Evolutionary conservation across 2,329 filamentous ascomycete genomes (phyloP).

Genomic region (Sphaerulina populicola): DNA sequence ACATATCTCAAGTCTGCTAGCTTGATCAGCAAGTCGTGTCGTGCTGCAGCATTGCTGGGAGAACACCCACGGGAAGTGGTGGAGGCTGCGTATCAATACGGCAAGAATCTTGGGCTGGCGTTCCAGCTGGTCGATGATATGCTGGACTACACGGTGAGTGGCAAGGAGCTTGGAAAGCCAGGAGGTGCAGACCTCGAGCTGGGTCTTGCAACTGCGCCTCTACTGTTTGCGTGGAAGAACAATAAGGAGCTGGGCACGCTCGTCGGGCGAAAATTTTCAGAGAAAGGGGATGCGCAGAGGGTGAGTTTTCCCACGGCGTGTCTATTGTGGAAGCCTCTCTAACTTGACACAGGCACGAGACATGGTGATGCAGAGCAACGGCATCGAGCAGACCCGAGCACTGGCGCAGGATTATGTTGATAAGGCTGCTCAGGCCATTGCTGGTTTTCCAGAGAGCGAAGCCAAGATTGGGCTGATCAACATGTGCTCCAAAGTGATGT

Average conservation of each 20-base stretch:
- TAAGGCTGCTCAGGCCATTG: slow-evolving; percentile 77
- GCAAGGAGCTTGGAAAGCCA: slow-evolving; percentile 81
- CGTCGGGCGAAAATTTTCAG: slow-evolving; percentile 82
- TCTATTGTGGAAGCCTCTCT: slow-evolving; percentile 14
- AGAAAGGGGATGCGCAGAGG: slow-evolving; percentile 73
- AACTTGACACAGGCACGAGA: slow-evolving; percentile 61
- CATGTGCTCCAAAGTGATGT: slow-evolving; percentile 88
- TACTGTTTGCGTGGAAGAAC: slow-evolving; percentile 83
- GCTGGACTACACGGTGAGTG: slow-evolving; percentile 88
- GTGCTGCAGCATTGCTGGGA: slow-evolving; percentile 78
- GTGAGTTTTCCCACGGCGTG: slow-evolving; percentile 47
- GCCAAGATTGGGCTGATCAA: slow-evolving; percentile 85
- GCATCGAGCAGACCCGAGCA: slow-evolving; percentile 83
- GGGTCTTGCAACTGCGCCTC: slow-evolving; percentile 83
- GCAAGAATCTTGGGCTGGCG: slow-evolving; percentile 84
- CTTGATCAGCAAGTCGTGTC: slow-evolving; percentile 91
- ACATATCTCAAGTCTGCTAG: slow-evolving; percentile 96
- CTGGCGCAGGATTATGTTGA: slow-evolving; percentile 86
- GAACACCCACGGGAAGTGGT: slow-evolving; percentile 68
- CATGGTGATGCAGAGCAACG: slow-evolving; percentile 72
- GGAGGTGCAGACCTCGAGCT: slow-evolving; percentile 89
- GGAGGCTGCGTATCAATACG: slow-evolving; percentile 84
- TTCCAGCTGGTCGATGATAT: slow-evolving; percentile 98
- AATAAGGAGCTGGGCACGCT: slow-evolving; percentile 75
- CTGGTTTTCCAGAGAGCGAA: slow-evolving; percentile 81